phyloP scores from a whole-genome alignment of 192 early-diverging fungal genomes.

The Coemansia aciculifera region DNA sequence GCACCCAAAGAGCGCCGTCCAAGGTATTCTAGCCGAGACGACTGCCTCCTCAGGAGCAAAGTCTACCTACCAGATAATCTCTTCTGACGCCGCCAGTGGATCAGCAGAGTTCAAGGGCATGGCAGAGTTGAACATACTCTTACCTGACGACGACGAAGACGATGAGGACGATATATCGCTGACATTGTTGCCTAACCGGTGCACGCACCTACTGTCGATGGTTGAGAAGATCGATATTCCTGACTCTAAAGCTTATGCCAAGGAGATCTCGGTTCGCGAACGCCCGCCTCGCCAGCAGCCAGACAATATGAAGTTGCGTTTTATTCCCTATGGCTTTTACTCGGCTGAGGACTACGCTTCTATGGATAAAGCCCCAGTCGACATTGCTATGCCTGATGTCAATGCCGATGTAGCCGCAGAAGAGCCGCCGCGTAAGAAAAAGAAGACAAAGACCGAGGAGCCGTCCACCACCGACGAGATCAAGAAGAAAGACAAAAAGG shows the following conservation, averaged over 20 bases:
- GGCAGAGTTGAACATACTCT: constrained; percentile 47
- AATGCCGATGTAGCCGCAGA: not conserved
- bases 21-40: constrained; percentile 26
- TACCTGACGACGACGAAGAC: constrained; percentile 37
- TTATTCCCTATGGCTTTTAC: constrained; percentile 52
- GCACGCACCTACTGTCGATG: constrained; percentile 29
- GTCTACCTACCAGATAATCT: constrained; percentile 26
- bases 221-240: constrained; percentile 43
- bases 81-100: constrained; percentile 10
- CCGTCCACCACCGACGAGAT: constrained; percentile 4
- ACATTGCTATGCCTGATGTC: not conserved
- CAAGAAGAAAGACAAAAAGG: constrained; percentile 23
- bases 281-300: constrained; percentile 33
- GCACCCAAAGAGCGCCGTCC: constrained; percentile 23
- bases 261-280: constrained; percentile 19
- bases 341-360: constrained; percentile 47
- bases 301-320: constrained; percentile 48
- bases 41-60: constrained; percentile 4
- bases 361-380: not conserved
- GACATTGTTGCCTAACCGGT: constrained; percentile 28
- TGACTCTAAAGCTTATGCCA: constrained; percentile 19
- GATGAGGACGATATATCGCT: constrained; percentile 8
- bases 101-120: constrained; percentile 40
- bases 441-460: constrained; percentile 10
- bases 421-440: constrained; percentile 7